These are phyloP conservation scores for Mayamaea pseudoterrestris DNA, from an alignment of 108 stramenopile species.

Conservation along the genomic window DNA sequence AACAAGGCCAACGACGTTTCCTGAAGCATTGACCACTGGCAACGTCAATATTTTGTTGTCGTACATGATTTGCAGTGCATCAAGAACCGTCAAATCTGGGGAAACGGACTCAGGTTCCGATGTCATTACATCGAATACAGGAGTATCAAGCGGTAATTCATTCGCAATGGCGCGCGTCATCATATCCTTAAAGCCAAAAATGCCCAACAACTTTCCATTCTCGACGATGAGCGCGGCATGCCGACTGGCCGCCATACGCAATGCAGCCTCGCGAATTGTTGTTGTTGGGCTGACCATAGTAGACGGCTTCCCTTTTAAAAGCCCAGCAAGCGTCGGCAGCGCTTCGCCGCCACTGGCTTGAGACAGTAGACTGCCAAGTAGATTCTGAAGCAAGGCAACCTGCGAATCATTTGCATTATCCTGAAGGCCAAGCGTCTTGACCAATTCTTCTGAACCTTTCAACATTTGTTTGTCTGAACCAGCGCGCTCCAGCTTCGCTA, in stretches of 20 bases:
- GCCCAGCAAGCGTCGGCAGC: conserved; percentile 55
- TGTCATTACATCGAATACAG: conserved; percentile 82
- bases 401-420: conserved; percentile 57
- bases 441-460: conserved; percentile 40
- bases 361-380: conserved; percentile 53
- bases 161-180: conserved; percentile 87
- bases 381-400: conserved; percentile 48
- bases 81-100: conserved; percentile 81
- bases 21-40: conserved; percentile 75
- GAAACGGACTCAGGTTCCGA: conserved; percentile 85
- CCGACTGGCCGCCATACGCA: conserved; percentile 67
- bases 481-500: conserved; percentile 81
- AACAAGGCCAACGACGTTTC: conserved; percentile 85
- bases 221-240: conserved; percentile 75
- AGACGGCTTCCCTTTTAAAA: conserved; percentile 57
- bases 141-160: conserved; percentile 48
- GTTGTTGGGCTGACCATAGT: conserved; percentile 55
- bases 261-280: conserved; percentile 58
- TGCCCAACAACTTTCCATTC: conserved; percentile 68
- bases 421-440: conserved; percentile 36
- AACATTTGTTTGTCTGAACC: background rate
- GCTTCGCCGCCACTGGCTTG: conserved; percentile 62
- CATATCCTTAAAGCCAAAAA: conserved; percentile 93
- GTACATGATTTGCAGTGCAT: conserved; percentile 90
- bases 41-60: conserved; percentile 91